Conservation (phyloP, 345 rosid species). For the Syzygium grande region DNA sequence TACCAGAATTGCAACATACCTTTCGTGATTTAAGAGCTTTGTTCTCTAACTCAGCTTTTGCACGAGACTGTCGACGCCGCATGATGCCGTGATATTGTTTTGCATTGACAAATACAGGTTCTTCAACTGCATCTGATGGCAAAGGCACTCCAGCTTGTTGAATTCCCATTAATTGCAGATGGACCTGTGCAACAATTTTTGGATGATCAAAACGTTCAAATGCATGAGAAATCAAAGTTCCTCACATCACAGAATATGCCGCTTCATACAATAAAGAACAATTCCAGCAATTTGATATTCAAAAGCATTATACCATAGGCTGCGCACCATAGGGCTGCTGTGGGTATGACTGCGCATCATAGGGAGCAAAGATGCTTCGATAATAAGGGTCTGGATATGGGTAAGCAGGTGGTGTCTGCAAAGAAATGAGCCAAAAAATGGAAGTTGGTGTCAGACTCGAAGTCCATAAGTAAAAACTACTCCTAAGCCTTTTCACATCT, state of each 20-base stretch:
- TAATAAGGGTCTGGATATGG: conserved; percentile 95
- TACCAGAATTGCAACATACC: conserved; percentile 23
- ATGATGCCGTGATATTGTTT: conserved; percentile 96
- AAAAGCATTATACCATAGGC: conserved; percentile 43
- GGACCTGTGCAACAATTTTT: conserved; percentile 39
- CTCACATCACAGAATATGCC: background rate
- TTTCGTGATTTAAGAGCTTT: conserved; percentile 64
- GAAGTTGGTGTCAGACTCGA: background rate
- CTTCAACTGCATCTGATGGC: conserved; percentile 89
- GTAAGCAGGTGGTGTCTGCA: conserved; percentile 67
- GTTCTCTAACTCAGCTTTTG: conserved; percentile 79
- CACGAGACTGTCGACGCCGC: conserved; percentile 92
- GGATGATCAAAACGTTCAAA: background rate
- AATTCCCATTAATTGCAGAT: conserved; percentile 91
- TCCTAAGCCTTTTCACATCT: background rate
- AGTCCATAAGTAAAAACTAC: background rate
- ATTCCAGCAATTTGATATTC: background rate
- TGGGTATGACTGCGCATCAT: conserved; percentile 63
- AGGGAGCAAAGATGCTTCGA: conserved; percentile 88
- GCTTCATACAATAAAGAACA: background rate
- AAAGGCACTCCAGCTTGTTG: conserved; percentile 98
- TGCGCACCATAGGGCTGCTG: conserved; percentile 72
- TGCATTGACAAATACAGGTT: conserved; percentile 97
- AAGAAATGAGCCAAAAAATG: conserved; percentile 11
- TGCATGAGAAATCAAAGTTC: background rate